Percentiles rank a stretch among this genome's conserved stretches.
phyloP scores from a whole-genome alignment of 495 filamentous ascomycete species.

The Talaromyces stipitatus region DNA sequence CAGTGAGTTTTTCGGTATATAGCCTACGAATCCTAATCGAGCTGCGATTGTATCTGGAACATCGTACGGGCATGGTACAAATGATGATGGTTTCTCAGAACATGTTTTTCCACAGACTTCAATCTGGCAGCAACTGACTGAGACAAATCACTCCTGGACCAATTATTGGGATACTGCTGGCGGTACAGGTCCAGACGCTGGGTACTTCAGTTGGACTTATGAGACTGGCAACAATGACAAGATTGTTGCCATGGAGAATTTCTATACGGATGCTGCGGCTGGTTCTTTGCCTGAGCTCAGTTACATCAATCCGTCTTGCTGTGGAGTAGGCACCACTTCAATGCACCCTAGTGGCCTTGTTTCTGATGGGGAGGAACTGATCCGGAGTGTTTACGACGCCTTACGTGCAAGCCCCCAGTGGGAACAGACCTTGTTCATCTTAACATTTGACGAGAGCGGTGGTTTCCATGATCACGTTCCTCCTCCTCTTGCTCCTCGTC shows the following conservation, averaged over 20 bases:
- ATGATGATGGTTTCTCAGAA: slow-evolving; percentile 31
- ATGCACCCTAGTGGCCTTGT: slow-evolving; percentile 40
- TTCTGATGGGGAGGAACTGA: slow-evolving; percentile 37
- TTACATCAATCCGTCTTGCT: slow-evolving; percentile 47
- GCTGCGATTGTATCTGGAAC: slow-evolving; percentile 38
- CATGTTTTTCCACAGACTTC: slow-evolving; percentile 30
- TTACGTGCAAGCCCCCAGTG: slow-evolving; percentile 36
- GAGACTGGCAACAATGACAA: slow-evolving; percentile 23
- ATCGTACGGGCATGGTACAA: slow-evolving; percentile 37
- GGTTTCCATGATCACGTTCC: slow-evolving; percentile 45
- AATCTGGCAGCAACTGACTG: slow-evolving; percentile 40
- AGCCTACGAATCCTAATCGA: slow-evolving; percentile 42
- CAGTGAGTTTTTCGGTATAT: too few species aligned
- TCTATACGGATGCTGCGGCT: slow-evolving; percentile 28
- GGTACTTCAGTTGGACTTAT: slow-evolving; percentile 38
- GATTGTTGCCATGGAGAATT: slow-evolving; percentile 13
- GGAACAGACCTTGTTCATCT: slow-evolving; percentile 38
- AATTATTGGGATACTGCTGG: slow-evolving; percentile 37
- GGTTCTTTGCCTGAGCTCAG: slow-evolving; percentile 37
- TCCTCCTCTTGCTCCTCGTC: slow-evolving; percentile 29
- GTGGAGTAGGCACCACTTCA: slow-evolving; percentile 30
- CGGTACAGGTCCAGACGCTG: slow-evolving; percentile 26
- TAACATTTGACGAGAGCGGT: slow-evolving; percentile 43
- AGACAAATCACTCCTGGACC: slow-evolving; percentile 36
- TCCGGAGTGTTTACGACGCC: slow-evolving; percentile 43